Base-by-base conservation (phyloP, 352 stramenopile species). In the Pythium coloratum region DNA sequence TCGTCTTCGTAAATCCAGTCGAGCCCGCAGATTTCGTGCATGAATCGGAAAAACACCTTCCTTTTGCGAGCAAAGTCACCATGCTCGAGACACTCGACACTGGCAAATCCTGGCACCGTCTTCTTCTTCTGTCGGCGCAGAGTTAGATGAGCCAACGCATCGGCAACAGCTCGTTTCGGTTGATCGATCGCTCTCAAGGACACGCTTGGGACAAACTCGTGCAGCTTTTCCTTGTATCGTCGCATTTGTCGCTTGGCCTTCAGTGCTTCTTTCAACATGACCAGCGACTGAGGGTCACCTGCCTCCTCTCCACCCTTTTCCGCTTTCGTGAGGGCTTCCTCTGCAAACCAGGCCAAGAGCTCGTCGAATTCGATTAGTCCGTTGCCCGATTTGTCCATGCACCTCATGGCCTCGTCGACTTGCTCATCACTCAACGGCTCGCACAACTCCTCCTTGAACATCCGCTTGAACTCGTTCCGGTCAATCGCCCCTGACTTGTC, bases 1-100 rank as follows among this genome's bases (percentile, higher is more conserved):
- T 81, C 74, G 58, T 88, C 80, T 58, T 88, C 75, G 18, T 72
- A 65, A n/a, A 84, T 77, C 80, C 77, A 88, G 16, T 77, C 66
- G 44, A 84, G 33, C n/a, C 61, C 51, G 49, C 67, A 80, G 32
- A 86, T 79, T n/a, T 81, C 68, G 16, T 80, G 68, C 28, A 86
- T 44, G 26, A 84, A 88, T 10, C 80, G 75, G 55, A 76, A 81
- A 30, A 88, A 88, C 6, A 86, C 80, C 9, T 62, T 60, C 6
- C 71, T 69, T 62, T 86, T 86, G 16, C 34, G 30, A 0, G 62
- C 67, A 68, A 81, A 88, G 33, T 86, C 76, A 7, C 32, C n/a
- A 9, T 55, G 42, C 16, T 73, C 70, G 0, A 84, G 13, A 44
- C 62, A 75, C 13, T 72, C 59, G 2, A 84, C 64, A 20, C 40